Percentiles rank a stretch among this genome's conserved stretches.
Evolutionary conservation across 805 yeast genomes (phyloP).

Genomic region (Alloascoidea africana): DNA sequence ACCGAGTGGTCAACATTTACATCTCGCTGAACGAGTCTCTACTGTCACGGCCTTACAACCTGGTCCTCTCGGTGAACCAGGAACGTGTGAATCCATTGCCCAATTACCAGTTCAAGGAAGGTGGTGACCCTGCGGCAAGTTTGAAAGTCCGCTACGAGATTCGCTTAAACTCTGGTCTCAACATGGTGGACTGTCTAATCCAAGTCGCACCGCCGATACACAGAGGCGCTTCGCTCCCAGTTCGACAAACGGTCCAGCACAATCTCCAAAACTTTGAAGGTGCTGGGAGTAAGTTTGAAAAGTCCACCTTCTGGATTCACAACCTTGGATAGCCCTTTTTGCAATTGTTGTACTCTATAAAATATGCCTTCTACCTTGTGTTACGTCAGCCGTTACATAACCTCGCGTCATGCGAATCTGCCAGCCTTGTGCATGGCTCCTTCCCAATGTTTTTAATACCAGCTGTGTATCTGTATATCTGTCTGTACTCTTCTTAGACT

Average conservation of each 20-base stretch:
- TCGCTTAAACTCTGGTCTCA: constrained; percentile 18
- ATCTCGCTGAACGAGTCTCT: constrained; percentile 28
- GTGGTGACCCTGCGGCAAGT: constrained; percentile 8
- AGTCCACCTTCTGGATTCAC: background rate
- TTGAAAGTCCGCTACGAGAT: constrained; percentile 15
- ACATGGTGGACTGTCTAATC: constrained; percentile 14
- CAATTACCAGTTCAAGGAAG: constrained; percentile 10
- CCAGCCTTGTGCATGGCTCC: too few relatives aligned
- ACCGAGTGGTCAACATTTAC: constrained; percentile 28
- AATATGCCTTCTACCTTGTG: too few relatives aligned
- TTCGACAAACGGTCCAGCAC: constrained; percentile 1
- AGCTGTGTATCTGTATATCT: too few relatives aligned
- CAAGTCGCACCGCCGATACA: background rate
- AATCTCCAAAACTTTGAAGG: background rate
- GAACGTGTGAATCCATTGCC: constrained; percentile 14
- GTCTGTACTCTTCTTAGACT: too few relatives aligned
- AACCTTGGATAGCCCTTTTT: too few relatives aligned
- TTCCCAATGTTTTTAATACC: too few relatives aligned
- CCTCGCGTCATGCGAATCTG: too few relatives aligned
- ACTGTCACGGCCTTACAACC: constrained; percentile 15
- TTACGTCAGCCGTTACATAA: too few relatives aligned
- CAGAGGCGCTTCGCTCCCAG: background rate
- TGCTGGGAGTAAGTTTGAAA: background rate
- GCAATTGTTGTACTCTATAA: too few relatives aligned
- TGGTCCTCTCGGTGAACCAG: constrained; percentile 16